Evolutionary conservation across 371 early-diverging fungal species (phyloP).

Genomic region (Encephalitozoon romaleae): DNA sequence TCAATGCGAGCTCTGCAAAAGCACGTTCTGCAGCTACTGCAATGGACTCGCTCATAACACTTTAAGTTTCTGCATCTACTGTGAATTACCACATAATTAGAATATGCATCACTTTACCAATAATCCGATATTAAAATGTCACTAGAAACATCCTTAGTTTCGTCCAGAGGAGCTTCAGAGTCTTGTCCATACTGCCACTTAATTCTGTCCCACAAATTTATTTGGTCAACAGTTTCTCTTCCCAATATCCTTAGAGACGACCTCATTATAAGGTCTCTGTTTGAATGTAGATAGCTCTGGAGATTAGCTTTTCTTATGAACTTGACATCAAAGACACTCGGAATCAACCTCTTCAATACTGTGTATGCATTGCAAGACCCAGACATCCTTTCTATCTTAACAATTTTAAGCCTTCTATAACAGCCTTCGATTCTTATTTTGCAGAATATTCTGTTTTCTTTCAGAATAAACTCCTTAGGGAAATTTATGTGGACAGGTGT

Average conservation of each 20-base stretch:
- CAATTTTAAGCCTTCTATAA: background rate
- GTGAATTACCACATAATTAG: slow-evolving; percentile 17
- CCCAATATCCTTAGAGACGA: background rate
- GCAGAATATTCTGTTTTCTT: background rate
- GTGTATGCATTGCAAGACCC: background rate
- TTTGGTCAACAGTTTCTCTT: background rate
- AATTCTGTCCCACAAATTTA: background rate
- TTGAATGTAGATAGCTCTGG: background rate
- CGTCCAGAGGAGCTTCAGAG: background rate
- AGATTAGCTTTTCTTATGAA: background rate
- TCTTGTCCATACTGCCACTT: background rate
- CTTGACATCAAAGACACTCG: background rate
- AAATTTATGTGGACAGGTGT: background rate
- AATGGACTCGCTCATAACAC: slow-evolving; percentile 39
- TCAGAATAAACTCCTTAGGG: slow-evolving; percentile 1
- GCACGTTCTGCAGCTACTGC: slow-evolving; percentile 46
- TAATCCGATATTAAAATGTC: background rate
- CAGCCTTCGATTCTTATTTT: background rate
- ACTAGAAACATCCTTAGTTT: background rate
- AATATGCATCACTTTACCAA: background rate
- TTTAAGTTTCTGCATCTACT: slow-evolving; percentile 55
- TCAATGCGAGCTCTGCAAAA: slow-evolving; percentile 46
- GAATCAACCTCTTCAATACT: background rate
- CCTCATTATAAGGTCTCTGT: background rate
- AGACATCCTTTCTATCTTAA: background rate